phyloP scores from a whole-genome alignment of 1,139 yeast genomes.

The Candida tetrigidarum region DNA sequence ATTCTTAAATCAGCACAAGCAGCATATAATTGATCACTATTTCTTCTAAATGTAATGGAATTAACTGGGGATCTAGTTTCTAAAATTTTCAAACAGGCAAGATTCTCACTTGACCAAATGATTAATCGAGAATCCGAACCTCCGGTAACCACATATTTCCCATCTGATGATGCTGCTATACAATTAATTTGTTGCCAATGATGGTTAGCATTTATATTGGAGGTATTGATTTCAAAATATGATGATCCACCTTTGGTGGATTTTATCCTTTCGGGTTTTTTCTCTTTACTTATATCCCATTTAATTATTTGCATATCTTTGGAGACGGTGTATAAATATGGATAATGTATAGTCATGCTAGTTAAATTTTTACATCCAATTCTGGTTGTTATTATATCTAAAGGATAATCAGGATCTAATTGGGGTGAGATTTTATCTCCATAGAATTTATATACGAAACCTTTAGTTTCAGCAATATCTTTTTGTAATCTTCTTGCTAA shows the following conservation, averaged over 20 bases:
- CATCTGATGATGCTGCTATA: slow-evolving; percentile 87
- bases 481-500: slow-evolving; percentile 77
- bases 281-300: slow-evolving; percentile 55
- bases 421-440: slow-evolving; percentile 52
- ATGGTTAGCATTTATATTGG: slow-evolving; percentile 53
- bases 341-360: slow-evolving; percentile 53
- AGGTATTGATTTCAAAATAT: slow-evolving; percentile 35
- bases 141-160: slow-evolving; percentile 87
- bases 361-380: slow-evolving; percentile 65
- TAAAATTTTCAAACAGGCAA: slow-evolving; percentile 74
- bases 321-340: slow-evolving; percentile 77
- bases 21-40: slow-evolving; percentile 84
- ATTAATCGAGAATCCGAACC: slow-evolving; percentile 81
- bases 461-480: slow-evolving; percentile 91
- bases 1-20: slow-evolving; percentile 93
- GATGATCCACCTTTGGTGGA: slow-evolving; percentile 67
- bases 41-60: slow-evolving; percentile 76
- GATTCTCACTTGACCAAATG: slow-evolving; percentile 83
- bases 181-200: slow-evolving; percentile 78
- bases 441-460: slow-evolving; percentile 73
- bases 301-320: slow-evolving; percentile 82
- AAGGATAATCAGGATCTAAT: slow-evolving; percentile 28
- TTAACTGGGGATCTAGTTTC: slow-evolving; percentile 78
- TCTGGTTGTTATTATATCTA: slow-evolving; percentile 46
- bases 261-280: slow-evolving; percentile 65